Evolutionary conservation across 768 basidiomycete genomes (phyloP).

Genomic region (Sutorius australiensis): DNA sequence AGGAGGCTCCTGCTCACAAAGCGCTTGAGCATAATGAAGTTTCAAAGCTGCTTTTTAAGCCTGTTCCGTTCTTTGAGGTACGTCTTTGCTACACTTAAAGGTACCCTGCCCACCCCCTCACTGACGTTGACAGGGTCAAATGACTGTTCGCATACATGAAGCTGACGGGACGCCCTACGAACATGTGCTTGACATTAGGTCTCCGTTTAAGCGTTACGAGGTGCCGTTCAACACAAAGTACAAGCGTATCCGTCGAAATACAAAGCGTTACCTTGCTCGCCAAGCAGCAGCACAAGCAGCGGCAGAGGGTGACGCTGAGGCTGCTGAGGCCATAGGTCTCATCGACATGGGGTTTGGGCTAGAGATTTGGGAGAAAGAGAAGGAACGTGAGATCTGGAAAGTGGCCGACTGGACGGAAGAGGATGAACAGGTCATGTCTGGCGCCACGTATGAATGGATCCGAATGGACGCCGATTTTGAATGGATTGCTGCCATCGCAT

Average conservation of each 20-base stretch:
- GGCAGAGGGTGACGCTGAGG: slow-evolving; percentile 87
- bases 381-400: slow-evolving; percentile 90
- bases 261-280: slow-evolving; percentile 91
- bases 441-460: slow-evolving; percentile 99
- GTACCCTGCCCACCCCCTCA: slow-evolving; percentile 8
- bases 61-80: slow-evolving; percentile 88
- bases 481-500: slow-evolving; percentile 92
- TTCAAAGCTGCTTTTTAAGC: slow-evolving; percentile 65
- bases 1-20: slow-evolving; percentile 76
- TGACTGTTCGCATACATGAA: slow-evolving; percentile 98
- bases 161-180: slow-evolving; percentile 99
- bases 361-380: slow-evolving; percentile 94
- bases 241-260: slow-evolving; percentile 92
- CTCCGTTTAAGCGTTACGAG: slow-evolving; percentile 88
- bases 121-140: slow-evolving; percentile 64
- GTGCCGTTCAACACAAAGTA: slow-evolving; percentile 99
- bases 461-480: slow-evolving; percentile 98
- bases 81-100: slow-evolving; percentile 11
- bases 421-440: slow-evolving; percentile 89
- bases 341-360: slow-evolving; percentile 92
- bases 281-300: slow-evolving; percentile 92
- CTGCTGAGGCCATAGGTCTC: slow-evolving; percentile 90
- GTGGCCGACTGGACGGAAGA: slow-evolving; percentile 98
- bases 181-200: slow-evolving; percentile 90
- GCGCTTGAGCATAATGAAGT: slow-evolving; percentile 65